Conservation (phyloP, 352 stramenopile genomes). For the Pythium sp. region DNA sequence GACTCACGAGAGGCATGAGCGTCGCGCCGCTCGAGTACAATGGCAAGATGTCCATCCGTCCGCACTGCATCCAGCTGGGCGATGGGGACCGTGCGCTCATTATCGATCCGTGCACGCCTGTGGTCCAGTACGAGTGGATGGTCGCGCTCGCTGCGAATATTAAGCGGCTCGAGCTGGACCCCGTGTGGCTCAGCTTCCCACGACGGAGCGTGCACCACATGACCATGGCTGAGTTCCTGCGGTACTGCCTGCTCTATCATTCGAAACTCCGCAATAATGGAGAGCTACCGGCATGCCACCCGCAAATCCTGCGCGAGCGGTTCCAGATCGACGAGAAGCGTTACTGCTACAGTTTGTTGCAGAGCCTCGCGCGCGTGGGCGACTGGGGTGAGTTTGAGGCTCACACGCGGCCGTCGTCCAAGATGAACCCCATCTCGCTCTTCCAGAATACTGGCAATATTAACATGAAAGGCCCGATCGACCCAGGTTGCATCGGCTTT, state of each 20-base stretch:
- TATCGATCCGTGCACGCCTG: slow-evolving; percentile 55
- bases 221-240: slow-evolving; percentile 53
- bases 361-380: slow-evolving; percentile 37
- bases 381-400: slow-evolving; percentile 58
- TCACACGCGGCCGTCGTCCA: slow-evolving; percentile 36
- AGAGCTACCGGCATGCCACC: slow-evolving; percentile 20
- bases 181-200: slow-evolving; percentile 52
- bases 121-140: slow-evolving; percentile 57
- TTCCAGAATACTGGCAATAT: slow-evolving; percentile 23
- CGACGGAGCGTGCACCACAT: slow-evolving; percentile 48
- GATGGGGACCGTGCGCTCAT: slow-evolving; percentile 51
- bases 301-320: slow-evolving; percentile 29
- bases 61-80: slow-evolving; percentile 62
- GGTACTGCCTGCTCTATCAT: slow-evolving; percentile 69
- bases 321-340: slow-evolving; percentile 55
- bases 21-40: slow-evolving; percentile 52
- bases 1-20: slow-evolving; percentile 33
- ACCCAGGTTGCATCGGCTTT: slow-evolving; percentile 53
- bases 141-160: slow-evolving; percentile 64
- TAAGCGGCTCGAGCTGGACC: slow-evolving; percentile 54
- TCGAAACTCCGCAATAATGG: slow-evolving; percentile 24
- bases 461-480: slow-evolving; percentile 6
- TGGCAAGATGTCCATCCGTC: slow-evolving; percentile 62
- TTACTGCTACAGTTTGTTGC: slow-evolving; percentile 48
- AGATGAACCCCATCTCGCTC: slow-evolving; percentile 29